A percentile compares a stretch with the other conserved stretches of the same genome.
These are phyloP conservation scores for Pseudozyma thailandica DNA, from an alignment of 1,284 basidiomycete species.

Conservation along the genomic window DNA sequence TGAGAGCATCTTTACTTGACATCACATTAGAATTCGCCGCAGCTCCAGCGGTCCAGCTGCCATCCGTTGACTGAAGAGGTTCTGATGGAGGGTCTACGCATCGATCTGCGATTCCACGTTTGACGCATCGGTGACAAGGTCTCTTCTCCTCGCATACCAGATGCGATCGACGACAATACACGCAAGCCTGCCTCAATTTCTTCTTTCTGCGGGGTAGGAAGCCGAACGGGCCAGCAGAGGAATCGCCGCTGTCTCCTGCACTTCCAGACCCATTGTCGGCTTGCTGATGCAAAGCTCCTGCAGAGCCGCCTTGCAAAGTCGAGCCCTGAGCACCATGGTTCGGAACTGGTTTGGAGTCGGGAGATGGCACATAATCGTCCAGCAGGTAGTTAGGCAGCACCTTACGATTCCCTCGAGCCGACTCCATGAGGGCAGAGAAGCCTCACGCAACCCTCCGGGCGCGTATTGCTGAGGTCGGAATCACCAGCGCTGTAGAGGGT, in stretches of 20 bases:
- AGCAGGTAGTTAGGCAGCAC: slow-evolving; percentile 49
- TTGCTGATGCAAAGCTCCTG: slow-evolving; percentile 9
- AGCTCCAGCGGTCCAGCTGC: neutral
- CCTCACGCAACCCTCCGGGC: neutral
- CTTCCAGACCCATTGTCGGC: slow-evolving; percentile 3
- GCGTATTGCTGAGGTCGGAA: neutral
- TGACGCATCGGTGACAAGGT: slow-evolving; percentile 43
- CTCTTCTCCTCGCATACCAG: slow-evolving; percentile 49
- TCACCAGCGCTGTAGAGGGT: neutral
- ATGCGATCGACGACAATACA: slow-evolving; percentile 45
- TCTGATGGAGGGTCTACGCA: slow-evolving; percentile 38
- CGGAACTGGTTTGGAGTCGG: slow-evolving; percentile 11
- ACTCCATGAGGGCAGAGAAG: slow-evolving; percentile 14
- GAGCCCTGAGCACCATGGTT: neutral
- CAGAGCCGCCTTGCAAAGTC: neutral
- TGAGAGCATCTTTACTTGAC: slow-evolving; percentile 10
- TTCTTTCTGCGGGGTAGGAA: slow-evolving; percentile 37
- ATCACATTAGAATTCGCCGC: slow-evolving; percentile 6
- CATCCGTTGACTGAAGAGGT: slow-evolving; percentile 9
- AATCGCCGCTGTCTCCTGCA: slow-evolving; percentile 5
- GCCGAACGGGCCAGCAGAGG: slow-evolving; percentile 1
- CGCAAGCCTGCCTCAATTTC: slow-evolving; percentile 42
- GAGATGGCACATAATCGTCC: slow-evolving; percentile 28
- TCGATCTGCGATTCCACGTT: slow-evolving; percentile 46
- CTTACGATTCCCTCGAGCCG: slow-evolving; percentile 32